Conservation (phyloP, 2,329 filamentous ascomycete genomes). For the Chaetomiaceae sp. region DNA sequence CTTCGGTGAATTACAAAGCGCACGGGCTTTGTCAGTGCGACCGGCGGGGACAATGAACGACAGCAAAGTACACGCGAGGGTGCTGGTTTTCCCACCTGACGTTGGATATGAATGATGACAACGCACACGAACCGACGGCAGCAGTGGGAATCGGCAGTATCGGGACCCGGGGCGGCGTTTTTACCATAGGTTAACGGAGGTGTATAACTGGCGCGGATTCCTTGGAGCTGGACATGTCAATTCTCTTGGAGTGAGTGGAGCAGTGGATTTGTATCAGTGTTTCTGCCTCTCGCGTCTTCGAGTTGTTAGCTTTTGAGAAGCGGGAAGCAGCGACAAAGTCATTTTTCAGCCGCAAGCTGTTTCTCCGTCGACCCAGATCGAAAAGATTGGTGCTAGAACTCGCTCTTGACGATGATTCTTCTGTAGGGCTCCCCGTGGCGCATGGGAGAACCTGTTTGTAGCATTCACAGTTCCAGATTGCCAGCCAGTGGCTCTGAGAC, state of each 20-base stretch:
- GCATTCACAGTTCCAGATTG: no score
- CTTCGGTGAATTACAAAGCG: constrained; percentile 16
- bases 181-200: no score
- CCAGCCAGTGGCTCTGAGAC: no score
- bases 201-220: constrained; percentile 16
- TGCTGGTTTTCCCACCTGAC: constrained; percentile 18
- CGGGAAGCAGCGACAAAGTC: not conserved
- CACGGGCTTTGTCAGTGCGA: constrained; percentile 20
- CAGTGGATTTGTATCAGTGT: not conserved
- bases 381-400: no score
- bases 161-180: no score
- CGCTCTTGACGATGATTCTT: no score
- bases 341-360: no score
- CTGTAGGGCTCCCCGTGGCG: no score
- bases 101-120: constrained; percentile 25
- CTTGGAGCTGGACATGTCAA: constrained; percentile 8
- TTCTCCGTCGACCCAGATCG: no score
- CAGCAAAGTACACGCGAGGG: constrained; percentile 4
- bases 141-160: constrained; percentile 3
- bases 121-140: constrained; percentile 20
- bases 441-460: no score
- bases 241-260: constrained; percentile 8
- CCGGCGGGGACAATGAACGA: constrained; percentile 2
- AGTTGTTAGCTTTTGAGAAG: not conserved
- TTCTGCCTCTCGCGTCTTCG: no score